phyloP scores from a whole-genome alignment of 164 flowering plant species.

The Nymphaea thermarum region DNA sequence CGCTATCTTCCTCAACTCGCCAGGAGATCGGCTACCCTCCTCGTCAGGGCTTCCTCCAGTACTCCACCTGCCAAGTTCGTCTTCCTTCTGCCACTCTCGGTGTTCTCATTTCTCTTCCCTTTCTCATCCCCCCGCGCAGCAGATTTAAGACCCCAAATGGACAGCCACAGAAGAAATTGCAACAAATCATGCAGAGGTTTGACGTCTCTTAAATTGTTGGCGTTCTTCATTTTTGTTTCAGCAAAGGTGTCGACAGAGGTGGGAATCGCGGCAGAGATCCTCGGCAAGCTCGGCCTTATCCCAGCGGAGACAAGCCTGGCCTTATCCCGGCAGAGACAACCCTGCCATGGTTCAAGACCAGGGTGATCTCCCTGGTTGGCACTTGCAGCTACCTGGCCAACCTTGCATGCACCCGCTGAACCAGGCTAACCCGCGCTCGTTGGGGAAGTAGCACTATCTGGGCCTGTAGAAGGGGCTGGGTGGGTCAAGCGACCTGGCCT shows the following conservation, averaged over 20 bases:
- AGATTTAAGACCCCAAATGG: no score
- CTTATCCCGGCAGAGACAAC: conserved; percentile 32
- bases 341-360: conserved; percentile 81
- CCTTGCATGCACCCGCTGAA: conserved; percentile 25
- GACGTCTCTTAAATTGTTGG: no score
- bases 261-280: conserved; percentile 65
- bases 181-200: no score
- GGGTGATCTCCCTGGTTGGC: conserved; percentile 78
- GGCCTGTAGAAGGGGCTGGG: conserved; percentile 61
- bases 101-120: no score
- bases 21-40: background rate
- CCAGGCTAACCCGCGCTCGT: conserved; percentile 64
- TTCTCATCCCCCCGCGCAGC: no score
- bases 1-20: no score
- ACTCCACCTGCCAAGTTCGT: background rate
- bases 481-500: conserved; percentile 34
- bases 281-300: conserved; percentile 61
- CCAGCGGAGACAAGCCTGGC: conserved; percentile 13
- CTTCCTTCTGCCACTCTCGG: no score
- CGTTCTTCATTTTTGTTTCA: background rate
- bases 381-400: conserved; percentile 85
- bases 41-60: background rate
- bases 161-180: no score
- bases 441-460: conserved; percentile 74
- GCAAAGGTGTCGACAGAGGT: conserved; percentile 21